phyloP scores from a whole-genome alignment of 441 rosid species.

The Geranium incanum region DNA sequence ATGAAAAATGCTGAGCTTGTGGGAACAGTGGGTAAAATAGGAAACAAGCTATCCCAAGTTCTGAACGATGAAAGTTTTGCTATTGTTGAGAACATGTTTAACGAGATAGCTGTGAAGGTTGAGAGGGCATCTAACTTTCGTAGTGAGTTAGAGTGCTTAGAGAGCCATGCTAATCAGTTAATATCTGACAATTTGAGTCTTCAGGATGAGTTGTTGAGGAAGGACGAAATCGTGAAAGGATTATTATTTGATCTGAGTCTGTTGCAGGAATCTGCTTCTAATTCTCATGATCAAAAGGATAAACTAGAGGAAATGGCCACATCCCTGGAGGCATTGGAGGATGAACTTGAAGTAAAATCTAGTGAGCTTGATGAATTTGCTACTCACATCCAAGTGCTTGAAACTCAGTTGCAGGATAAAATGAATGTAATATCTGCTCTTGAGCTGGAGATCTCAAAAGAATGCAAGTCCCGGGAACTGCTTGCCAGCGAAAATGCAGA shows the following conservation, averaged over 20 bases:
- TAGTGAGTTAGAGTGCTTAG: slow-evolving; percentile 48
- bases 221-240: slow-evolving; percentile 76
- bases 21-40: slow-evolving; percentile 25
- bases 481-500: slow-evolving; percentile 46
- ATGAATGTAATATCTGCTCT: slow-evolving; percentile 41
- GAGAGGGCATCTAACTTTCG: slow-evolving; percentile 37
- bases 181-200: slow-evolving; percentile 49
- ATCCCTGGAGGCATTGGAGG: slow-evolving; percentile 63
- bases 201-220: slow-evolving; percentile 64
- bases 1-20: slow-evolving; percentile 42
- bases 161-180: slow-evolving; percentile 43
- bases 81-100: slow-evolving; percentile 38
- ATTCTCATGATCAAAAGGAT: slow-evolving; percentile 69
- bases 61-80: slow-evolving; percentile 33
- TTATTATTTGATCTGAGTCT: slow-evolving; percentile 81
- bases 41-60: slow-evolving; percentile 28
- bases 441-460: slow-evolving; percentile 40
- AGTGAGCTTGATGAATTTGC: slow-evolving; percentile 52
- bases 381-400: slow-evolving; percentile 48
- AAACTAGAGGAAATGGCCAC: slow-evolving; percentile 61
- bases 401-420: slow-evolving; percentile 66
- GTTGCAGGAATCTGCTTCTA: slow-evolving; percentile 89
- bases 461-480: slow-evolving; percentile 28
- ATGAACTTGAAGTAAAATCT: slow-evolving; percentile 55
- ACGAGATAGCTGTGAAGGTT: slow-evolving; percentile 39